Conservation (phyloP, 352 stramenopile species). For the Pythium guiyangense region DNA sequence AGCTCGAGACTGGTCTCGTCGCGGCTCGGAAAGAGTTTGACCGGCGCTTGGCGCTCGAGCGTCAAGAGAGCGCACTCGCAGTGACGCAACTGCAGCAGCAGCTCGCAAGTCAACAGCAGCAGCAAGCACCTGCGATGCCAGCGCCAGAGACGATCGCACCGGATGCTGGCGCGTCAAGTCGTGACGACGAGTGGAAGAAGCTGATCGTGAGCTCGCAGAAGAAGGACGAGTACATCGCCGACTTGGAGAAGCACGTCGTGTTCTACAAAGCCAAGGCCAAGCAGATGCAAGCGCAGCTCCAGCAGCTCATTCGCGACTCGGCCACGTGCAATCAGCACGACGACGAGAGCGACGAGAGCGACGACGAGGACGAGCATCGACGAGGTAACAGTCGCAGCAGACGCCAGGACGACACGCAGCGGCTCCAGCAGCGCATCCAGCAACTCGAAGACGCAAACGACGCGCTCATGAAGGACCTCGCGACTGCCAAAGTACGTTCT, state of each 20-base stretch:
- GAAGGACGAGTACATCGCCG: constrained; percentile 82
- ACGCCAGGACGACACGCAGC: constrained; percentile 1
- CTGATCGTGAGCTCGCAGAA: constrained; percentile 64
- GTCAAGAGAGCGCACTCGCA: constrained; percentile 31
- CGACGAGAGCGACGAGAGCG: constrained; percentile 19
- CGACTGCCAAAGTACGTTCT: constrained; percentile 49
- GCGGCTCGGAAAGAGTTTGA: constrained; percentile 75
- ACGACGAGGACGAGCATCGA: neutral
- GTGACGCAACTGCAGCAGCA: constrained; percentile 37
- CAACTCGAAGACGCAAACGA: constrained; percentile 78
- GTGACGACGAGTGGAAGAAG: constrained; percentile 68
- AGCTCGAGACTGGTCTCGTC: constrained; percentile 56
- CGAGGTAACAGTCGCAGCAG: neutral
- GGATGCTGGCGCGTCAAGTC: constrained; percentile 20
- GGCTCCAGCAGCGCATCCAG: constrained; percentile 50
- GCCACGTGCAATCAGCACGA: constrained; percentile 24
- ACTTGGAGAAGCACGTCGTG: constrained; percentile 79
- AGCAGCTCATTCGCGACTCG: constrained; percentile 71
- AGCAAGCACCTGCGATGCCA: constrained; percentile 11
- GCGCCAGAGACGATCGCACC: constrained; percentile 15
- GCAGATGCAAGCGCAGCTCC: constrained; percentile 78
- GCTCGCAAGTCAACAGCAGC: constrained; percentile 22
- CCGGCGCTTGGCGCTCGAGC: constrained; percentile 43
- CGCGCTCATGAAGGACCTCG: constrained; percentile 67
- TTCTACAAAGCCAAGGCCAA: constrained; percentile 88